Conservation (phyloP, 108 stramenopile species). For the Seminavis robusta region DNA sequence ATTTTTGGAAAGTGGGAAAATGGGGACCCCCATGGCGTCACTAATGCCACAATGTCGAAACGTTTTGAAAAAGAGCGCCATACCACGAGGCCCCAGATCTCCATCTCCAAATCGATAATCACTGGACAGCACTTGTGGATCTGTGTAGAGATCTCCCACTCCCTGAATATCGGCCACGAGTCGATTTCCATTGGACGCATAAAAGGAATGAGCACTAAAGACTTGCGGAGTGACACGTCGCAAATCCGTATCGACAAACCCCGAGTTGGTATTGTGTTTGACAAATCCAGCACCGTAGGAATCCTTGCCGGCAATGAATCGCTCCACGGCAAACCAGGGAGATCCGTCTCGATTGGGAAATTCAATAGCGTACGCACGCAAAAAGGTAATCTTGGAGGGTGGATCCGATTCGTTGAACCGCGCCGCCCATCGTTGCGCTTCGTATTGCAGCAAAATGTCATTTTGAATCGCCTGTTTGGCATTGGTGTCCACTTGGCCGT, state of each 20-base stretch:
- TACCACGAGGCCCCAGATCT: constrained; percentile 77
- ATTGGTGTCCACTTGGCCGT: constrained; percentile 44
- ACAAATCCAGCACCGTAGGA: constrained; percentile 68
- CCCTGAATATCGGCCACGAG: constrained; percentile 89
- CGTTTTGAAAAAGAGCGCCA: constrained; percentile 80
- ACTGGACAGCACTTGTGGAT: constrained; percentile 73
- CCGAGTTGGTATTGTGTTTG: constrained; percentile 84
- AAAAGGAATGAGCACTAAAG: constrained; percentile 78
- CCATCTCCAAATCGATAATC: constrained; percentile 84
- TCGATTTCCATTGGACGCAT: constrained; percentile 65
- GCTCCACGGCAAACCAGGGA: constrained; percentile 78
- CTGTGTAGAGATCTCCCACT: constrained; percentile 86
- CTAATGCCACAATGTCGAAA: constrained; percentile 55
- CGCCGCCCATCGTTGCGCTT: constrained; percentile 70
- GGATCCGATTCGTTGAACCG: constrained; percentile 62
- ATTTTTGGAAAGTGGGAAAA: constrained; percentile 71
- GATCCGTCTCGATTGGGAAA: constrained; percentile 57
- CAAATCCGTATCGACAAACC: constrained; percentile 71
- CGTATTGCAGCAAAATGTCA: constrained; percentile 76
- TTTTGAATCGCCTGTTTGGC: constrained; percentile 60
- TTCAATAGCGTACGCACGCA: constrained; percentile 76
- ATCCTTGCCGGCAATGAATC: constrained; percentile 74
- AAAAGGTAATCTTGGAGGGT: constrained; percentile 70
- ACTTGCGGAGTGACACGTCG: constrained; percentile 78
- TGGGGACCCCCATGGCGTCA: constrained; percentile 62